Conservation (phyloP, 768 basidiomycete species). For the Wakefieldia striispora region DNA sequence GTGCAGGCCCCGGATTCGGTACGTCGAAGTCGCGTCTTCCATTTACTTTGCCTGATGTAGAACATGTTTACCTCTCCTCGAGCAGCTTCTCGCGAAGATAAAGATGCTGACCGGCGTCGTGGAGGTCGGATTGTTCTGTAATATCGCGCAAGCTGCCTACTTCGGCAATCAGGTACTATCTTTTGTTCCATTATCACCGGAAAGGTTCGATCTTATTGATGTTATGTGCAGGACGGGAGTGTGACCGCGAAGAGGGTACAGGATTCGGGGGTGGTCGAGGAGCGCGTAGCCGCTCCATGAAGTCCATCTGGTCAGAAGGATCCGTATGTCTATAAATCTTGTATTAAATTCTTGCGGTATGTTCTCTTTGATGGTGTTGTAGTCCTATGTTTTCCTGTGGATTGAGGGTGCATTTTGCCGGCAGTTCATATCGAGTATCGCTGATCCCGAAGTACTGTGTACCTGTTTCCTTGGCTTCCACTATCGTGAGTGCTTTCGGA, state of each 20-base stretch:
- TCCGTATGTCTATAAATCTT: neutral
- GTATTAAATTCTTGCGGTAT: neutral
- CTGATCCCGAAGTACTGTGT: too few relatives aligned
- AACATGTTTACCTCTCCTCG: neutral
- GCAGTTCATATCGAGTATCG: too few relatives aligned
- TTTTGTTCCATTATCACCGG: neutral
- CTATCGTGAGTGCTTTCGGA: too few relatives aligned
- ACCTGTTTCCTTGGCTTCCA: too few relatives aligned
- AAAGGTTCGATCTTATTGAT: neutral
- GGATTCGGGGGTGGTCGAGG: conserved; percentile 21
- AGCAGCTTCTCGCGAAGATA: conserved; percentile 71
- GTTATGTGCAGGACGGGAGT: conserved; percentile 55
- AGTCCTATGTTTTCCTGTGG: too few relatives aligned
- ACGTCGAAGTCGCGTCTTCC: neutral
- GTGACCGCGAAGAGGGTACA: conserved; percentile 55
- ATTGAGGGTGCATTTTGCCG: too few relatives aligned
- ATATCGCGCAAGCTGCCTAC: conserved; percentile 93
- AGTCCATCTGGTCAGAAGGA: neutral
- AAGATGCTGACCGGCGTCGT: conserved; percentile 97
- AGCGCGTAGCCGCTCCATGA: conserved; percentile 11
- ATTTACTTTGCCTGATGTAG: neutral
- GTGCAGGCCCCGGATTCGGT: conserved; percentile 70
- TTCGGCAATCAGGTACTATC: conserved; percentile 77
- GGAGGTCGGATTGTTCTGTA: conserved; percentile 97
- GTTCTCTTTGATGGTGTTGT: neutral